A percentile compares a stretch with the other conserved stretches of the same genome.
Conservation (phyloP, 805 yeast genomes). For the Hanseniaspora jakobsenii region DNA sequence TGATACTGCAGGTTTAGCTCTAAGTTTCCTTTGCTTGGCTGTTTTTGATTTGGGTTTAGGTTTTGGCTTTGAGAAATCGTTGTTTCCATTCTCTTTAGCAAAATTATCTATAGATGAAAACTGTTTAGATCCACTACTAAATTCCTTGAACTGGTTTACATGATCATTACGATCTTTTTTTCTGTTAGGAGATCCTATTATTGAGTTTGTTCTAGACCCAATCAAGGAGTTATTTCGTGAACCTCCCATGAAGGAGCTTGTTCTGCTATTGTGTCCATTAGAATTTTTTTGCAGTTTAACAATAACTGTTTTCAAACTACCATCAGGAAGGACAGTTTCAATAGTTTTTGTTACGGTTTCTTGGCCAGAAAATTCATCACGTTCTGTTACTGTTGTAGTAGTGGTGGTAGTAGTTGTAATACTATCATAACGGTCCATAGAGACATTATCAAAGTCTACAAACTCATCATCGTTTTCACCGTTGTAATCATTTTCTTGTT, state of each 20-base stretch:
- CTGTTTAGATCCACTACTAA: conserved; percentile 5
- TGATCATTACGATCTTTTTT: neutral
- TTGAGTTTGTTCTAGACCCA: neutral
- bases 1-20: too few species aligned
- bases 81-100: neutral
- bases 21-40: too few species aligned
- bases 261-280: conserved; percentile 16
- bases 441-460: conserved; percentile 5
- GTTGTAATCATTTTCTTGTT: neutral
- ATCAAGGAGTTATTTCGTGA: neutral
- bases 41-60: too few species aligned
- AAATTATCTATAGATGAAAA: conserved; percentile 1
- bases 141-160: conserved; percentile 1
- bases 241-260: neutral
- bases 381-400: conserved; percentile 6
- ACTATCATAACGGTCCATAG: conserved; percentile 4
- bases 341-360: conserved; percentile 6
- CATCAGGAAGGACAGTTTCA: conserved; percentile 28
- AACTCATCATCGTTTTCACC: conserved; percentile 1
- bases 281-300: conserved; percentile 16
- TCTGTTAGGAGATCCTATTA: conserved; percentile 1
- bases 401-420: conserved; percentile 11
- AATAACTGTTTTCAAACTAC: conserved; percentile 6
- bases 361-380: neutral
- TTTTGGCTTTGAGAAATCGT: neutral